Evolutionary conservation across 495 filamentous ascomycete species (phyloP).

Genomic region (Podospora pseudocomata): DNA sequence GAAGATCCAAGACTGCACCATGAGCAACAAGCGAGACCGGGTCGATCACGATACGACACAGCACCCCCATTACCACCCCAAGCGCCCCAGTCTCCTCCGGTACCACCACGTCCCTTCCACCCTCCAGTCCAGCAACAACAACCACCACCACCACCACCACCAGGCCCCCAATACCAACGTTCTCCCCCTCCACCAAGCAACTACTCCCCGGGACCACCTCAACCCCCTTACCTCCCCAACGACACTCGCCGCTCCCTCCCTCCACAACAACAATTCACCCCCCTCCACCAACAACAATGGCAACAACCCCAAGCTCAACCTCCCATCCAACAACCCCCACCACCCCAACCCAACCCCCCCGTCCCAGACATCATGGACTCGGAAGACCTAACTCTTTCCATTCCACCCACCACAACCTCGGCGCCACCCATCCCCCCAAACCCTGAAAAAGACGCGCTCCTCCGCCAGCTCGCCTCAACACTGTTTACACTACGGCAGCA

Average conservation of each 20-base stretch:
- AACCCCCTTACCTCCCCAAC: not conserved
- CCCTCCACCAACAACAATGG: not conserved
- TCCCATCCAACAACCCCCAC: constrained; percentile 8
- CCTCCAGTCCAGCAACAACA: constrained; percentile 13
- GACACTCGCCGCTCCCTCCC: not conserved
- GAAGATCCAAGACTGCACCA: constrained; percentile 21
- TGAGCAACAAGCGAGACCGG: constrained; percentile 27
- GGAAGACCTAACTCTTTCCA: constrained; percentile 58
- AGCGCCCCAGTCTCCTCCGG: constrained; percentile 13
- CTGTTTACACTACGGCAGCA: constrained; percentile 62
- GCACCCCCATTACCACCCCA: constrained; percentile 43
- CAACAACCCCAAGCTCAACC: not conserved
- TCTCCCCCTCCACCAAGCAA: constrained; percentile 30
- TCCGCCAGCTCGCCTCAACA: constrained; percentile 68
- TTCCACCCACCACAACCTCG: constrained; percentile 53
- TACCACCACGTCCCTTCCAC: constrained; percentile 9
- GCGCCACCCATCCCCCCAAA: constrained; percentile 85
- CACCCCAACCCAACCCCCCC: constrained; percentile 44
- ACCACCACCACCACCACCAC: constrained; percentile 8
- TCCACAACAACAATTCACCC: not conserved
- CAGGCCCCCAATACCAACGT: constrained; percentile 29
- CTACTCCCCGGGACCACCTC: not conserved
- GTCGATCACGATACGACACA: constrained; percentile 40
- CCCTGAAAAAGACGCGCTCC: constrained; percentile 88
- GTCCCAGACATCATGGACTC: constrained; percentile 65